phyloP scores from a whole-genome alignment of 106 monocot species.

The Iris macrosiphon region DNA sequence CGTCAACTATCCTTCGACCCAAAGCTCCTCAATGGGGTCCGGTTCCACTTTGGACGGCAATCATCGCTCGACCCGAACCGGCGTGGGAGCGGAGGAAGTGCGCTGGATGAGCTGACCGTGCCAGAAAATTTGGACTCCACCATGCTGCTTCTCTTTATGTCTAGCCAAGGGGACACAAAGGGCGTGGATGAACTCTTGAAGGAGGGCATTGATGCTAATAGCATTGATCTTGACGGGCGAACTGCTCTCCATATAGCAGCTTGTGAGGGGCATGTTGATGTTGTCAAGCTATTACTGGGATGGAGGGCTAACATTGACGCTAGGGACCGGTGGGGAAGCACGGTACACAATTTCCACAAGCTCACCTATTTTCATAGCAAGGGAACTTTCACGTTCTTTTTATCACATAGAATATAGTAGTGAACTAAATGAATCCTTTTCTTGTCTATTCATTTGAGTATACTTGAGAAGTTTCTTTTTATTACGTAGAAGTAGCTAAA shows the following conservation, averaged over 20 bases:
- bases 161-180: constrained; percentile 50
- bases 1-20: constrained; percentile 42
- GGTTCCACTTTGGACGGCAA: constrained; percentile 48
- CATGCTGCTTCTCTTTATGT: constrained; percentile 80
- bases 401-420: too few relatives aligned
- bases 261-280: constrained; percentile 70
- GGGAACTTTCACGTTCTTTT: neutral
- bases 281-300: constrained; percentile 52
- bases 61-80: constrained; percentile 48
- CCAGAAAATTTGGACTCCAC: constrained; percentile 72
- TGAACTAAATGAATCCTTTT: too few relatives aligned
- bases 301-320: constrained; percentile 77
- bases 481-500: neutral
- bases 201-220: constrained; percentile 64
- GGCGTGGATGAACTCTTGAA: constrained; percentile 53
- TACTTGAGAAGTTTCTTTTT: too few relatives aligned
- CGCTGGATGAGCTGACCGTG: constrained; percentile 26
- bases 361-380: neutral
- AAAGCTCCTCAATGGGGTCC: constrained; percentile 1
- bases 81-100: constrained; percentile 21
- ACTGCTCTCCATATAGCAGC: constrained; percentile 84
- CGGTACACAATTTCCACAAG: constrained; percentile 28
- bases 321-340: constrained; percentile 90
- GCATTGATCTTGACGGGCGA: constrained; percentile 84
- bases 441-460: too few relatives aligned